A percentile compares a stretch with the other conserved stretches of the same genome.
These are phyloP conservation scores for Farysia itapuensis DNA, from an alignment of 1,284 basidiomycete genomes.

Conservation along the genomic window DNA sequence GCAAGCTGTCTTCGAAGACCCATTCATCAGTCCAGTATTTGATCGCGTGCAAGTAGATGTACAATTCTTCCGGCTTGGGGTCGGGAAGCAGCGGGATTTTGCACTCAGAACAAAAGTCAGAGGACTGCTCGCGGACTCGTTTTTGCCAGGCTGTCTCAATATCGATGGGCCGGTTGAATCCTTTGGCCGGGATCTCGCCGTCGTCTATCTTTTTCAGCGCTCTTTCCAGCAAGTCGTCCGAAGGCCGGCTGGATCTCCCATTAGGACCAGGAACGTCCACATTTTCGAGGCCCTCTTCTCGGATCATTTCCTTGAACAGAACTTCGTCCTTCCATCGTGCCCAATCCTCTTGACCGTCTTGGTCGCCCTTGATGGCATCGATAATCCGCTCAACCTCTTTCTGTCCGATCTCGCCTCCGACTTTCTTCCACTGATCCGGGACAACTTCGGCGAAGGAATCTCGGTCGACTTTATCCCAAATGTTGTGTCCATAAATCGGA, in stretches of 20 bases:
- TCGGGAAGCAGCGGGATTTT: conserved; percentile 53
- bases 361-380: conserved; percentile 53
- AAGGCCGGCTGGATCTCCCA: conserved; percentile 31
- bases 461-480: conserved; percentile 51
- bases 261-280: conserved; percentile 52
- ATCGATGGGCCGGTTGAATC: conserved; percentile 27
- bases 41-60: conserved; percentile 59
- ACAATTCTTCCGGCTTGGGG: conserved; percentile 51
- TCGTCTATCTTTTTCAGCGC: conserved; percentile 22
- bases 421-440: conserved; percentile 50
- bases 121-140: conserved; percentile 22
- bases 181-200: conserved; percentile 19
- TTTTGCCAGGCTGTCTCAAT: conserved; percentile 40
- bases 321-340: conserved; percentile 57
- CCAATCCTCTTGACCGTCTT: conserved; percentile 58
- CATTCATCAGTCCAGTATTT: conserved; percentile 59
- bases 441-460: conserved; percentile 38
- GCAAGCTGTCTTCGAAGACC: conserved; percentile 55
- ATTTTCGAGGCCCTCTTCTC: conserved; percentile 44
- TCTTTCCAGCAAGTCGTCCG: conserved; percentile 26
- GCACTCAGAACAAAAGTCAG: conserved; percentile 51
- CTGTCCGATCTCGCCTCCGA: conserved; percentile 49
- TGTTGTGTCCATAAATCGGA: conserved; percentile 60
- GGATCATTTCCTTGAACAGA: conserved; percentile 48
- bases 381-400: conserved; percentile 52